Evolutionary conservation across 192 early-diverging fungal species (phyloP).

Genomic region (Powellomyces hirtus): DNA sequence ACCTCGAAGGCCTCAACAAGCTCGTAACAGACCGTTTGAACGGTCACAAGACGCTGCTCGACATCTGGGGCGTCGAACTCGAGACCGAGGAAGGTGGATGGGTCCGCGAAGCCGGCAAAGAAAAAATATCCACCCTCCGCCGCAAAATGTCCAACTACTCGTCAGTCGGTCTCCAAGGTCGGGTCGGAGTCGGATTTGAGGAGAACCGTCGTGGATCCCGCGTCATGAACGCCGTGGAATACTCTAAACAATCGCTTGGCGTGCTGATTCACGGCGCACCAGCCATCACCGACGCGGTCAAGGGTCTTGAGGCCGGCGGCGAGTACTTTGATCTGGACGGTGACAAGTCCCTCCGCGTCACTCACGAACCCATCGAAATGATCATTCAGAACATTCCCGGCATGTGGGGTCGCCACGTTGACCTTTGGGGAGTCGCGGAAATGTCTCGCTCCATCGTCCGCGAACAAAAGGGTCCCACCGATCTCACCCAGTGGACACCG

Average conservation of each 20-base stretch:
- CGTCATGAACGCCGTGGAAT: conserved; percentile 63
- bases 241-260: conserved; percentile 60
- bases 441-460: conserved; percentile 41
- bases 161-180: conserved; percentile 71
- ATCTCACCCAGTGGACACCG: conserved; percentile 57
- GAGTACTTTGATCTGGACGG: conserved; percentile 43
- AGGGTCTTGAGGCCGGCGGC: conserved; percentile 53
- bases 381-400: conserved; percentile 69
- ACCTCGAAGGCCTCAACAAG: conserved; percentile 54
- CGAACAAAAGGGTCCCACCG: conserved; percentile 49
- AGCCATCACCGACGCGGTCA: conserved; percentile 59
- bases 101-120: conserved; percentile 59
- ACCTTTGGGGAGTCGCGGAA: conserved; percentile 62
- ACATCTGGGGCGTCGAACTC: conserved; percentile 68
- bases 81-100: conserved; percentile 60
- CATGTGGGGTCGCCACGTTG: conserved; percentile 60
- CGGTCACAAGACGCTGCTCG: conserved; percentile 62
- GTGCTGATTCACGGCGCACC: conserved; percentile 61
- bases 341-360: conserved; percentile 42
- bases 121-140: conserved; percentile 47
- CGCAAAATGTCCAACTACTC: conserved; percentile 72
- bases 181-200: conserved; percentile 71
- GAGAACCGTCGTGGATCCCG: conserved; percentile 63
- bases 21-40: conserved; percentile 59
- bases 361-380: conserved; percentile 66